Conservation (phyloP, 2,329 filamentous ascomycete species). For the Sclerotinia sclerotiorum region DNA sequence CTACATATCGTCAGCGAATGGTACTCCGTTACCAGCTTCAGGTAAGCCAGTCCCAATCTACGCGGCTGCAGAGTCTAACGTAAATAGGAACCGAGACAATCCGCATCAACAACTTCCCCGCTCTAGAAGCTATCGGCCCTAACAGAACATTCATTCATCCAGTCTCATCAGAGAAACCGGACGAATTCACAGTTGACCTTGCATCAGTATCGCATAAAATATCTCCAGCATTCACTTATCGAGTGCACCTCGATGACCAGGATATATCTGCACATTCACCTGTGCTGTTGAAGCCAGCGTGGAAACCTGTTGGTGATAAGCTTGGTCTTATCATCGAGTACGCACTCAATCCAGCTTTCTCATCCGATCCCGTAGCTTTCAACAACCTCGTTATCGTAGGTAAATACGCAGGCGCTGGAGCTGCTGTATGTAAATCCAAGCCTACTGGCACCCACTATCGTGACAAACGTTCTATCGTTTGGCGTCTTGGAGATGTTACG, state of each 20-base stretch:
- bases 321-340: slow-evolving; percentile 86
- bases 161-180: slow-evolving; percentile 60
- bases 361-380: slow-evolving; percentile 53
- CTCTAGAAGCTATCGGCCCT: slow-evolving; percentile 88
- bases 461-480: slow-evolving; percentile 76
- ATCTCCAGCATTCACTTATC: slow-evolving; percentile 87
- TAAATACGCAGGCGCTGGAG: slow-evolving; percentile 65
- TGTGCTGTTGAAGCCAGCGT: slow-evolving; percentile 60
- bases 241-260: slow-evolving; percentile 68
- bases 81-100: slow-evolving; percentile 27
- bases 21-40: slow-evolving; percentile 45
- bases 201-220: slow-evolving; percentile 65
- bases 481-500: slow-evolving; percentile 75
- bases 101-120: slow-evolving; percentile 42
- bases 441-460: slow-evolving; percentile 76
- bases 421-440: slow-evolving; percentile 71
- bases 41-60: slow-evolving; percentile 42
- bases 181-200: slow-evolving; percentile 80
- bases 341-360: slow-evolving; percentile 67
- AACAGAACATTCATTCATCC: slow-evolving; percentile 89
- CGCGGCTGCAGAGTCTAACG: slow-evolving; percentile 7
- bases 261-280: slow-evolving; percentile 57
- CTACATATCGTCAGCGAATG: slow-evolving; percentile 58
- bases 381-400: slow-evolving; percentile 76
- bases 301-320: slow-evolving; percentile 83